phyloP scores from a whole-genome alignment of 176 grass and related monocot species.

The Lolium multiflorum region DNA sequence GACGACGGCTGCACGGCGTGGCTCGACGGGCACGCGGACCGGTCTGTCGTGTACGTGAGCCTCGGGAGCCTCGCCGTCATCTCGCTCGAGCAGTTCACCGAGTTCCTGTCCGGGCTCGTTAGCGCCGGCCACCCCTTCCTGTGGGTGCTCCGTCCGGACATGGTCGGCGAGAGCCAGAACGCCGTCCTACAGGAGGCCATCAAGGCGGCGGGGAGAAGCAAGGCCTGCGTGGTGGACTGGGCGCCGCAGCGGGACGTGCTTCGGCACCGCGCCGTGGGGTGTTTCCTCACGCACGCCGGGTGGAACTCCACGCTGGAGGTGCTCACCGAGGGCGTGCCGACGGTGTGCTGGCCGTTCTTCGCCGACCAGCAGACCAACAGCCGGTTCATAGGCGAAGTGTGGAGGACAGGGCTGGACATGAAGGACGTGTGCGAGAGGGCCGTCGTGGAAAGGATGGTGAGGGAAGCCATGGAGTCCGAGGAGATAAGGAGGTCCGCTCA shows the following conservation, averaged over 20 bases:
- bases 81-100: background rate
- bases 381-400: background rate
- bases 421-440: background rate
- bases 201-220: background rate
- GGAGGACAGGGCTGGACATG: background rate
- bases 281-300: conserved; percentile 2
- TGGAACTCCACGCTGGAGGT: conserved; percentile 14
- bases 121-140: conserved; percentile 10
- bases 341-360: background rate
- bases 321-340: background rate
- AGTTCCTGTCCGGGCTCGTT: conserved; percentile 6
- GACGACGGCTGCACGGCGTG: conserved; percentile 20
- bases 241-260: conserved; percentile 12
- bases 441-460: background rate
- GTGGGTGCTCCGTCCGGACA: conserved; percentile 13
- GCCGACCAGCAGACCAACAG: background rate
- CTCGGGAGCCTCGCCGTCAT: background rate
- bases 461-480: background rate
- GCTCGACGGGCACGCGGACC: conserved; percentile 4
- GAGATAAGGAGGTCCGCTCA: background rate
- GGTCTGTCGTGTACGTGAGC: conserved; percentile 9
- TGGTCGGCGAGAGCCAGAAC: background rate
- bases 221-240: conserved; percentile 7
- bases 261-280: background rate
- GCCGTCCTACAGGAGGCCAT: background rate